phyloP scores from a whole-genome alignment of 345 rosid genomes.

The Eucalyptus curtisii region DNA sequence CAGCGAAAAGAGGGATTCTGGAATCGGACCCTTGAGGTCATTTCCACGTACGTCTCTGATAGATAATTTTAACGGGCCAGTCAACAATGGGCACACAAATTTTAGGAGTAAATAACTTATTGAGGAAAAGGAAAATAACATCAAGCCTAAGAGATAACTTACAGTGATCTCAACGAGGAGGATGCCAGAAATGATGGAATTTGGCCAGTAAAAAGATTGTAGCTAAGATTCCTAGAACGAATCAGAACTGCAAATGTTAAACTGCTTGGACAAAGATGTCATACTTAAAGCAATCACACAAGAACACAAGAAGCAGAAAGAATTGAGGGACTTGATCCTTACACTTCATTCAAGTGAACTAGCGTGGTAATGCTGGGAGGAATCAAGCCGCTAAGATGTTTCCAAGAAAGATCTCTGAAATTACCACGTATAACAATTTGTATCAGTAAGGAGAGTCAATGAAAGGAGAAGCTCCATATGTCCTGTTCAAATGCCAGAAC shows the following conservation, averaged over 20 bases:
- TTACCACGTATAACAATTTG: not conserved
- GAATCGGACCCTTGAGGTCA: conserved; percentile 20
- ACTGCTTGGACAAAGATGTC: not conserved
- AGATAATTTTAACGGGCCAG: not conserved
- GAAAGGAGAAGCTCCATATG: not conserved
- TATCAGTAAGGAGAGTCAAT: not conserved
- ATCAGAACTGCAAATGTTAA: not conserved
- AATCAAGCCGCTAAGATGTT: conserved; percentile 16
- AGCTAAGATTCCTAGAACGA: conserved; percentile 33
- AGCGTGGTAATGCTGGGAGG: conserved; percentile 22
- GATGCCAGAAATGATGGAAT: conserved; percentile 28
- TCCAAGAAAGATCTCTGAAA: conserved; percentile 38
- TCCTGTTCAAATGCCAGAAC: not conserved
- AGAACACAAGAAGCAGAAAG: not conserved
- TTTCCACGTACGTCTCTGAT: conserved; percentile 49
- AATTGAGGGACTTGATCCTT: conserved; percentile 3
- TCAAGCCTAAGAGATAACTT: conserved; percentile 7
- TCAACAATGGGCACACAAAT: not conserved
- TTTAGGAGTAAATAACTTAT: not conserved
- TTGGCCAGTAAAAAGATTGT: conserved; percentile 27
- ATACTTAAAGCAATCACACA: not conserved
- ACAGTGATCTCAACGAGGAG: conserved; percentile 39
- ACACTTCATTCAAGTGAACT: conserved; percentile 28
- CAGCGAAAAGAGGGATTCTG: conserved; percentile 17
- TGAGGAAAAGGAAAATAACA: not conserved